Conservation (phyloP, 2,329 filamentous ascomycete genomes). For the Hypomyces rosellus region DNA sequence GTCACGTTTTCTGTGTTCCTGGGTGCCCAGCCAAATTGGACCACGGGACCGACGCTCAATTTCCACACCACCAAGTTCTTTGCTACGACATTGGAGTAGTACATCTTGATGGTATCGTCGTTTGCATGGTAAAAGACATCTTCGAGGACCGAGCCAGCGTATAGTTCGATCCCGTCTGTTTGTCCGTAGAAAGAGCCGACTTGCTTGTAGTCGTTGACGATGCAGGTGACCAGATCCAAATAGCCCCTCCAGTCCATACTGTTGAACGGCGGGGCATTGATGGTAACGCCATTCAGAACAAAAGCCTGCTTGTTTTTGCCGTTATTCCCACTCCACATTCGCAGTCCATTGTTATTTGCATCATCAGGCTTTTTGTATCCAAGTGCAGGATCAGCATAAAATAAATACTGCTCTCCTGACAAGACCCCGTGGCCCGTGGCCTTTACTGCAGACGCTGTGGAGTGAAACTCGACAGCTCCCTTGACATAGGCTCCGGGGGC, state of each 20-base stretch:
- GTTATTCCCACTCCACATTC: constrained; percentile 24
- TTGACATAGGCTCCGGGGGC: constrained; percentile 31
- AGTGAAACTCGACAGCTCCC: constrained; percentile 28
- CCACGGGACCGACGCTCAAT: constrained; percentile 24
- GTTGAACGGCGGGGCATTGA: constrained; percentile 30
- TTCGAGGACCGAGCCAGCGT: constrained; percentile 22
- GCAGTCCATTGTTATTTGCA: constrained; percentile 17
- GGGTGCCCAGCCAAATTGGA: constrained; percentile 30
- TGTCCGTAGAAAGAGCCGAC: constrained; percentile 32
- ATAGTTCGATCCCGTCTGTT: constrained; percentile 31
- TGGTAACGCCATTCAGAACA: constrained; percentile 23
- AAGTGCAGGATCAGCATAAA: constrained; percentile 27
- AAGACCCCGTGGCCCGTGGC: constrained; percentile 30
- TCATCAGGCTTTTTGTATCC: constrained; percentile 24
- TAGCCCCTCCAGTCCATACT: constrained; percentile 26
- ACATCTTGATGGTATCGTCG: constrained; percentile 32
- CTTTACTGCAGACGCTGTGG: constrained; percentile 17
- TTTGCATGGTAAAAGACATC: constrained; percentile 31
- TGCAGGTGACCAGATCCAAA: constrained; percentile 9
- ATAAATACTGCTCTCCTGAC: constrained; percentile 32
- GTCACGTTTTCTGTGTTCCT: constrained; percentile 22
- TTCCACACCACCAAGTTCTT: constrained; percentile 25
- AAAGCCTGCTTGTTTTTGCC: constrained; percentile 17
- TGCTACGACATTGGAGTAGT: constrained; percentile 23
- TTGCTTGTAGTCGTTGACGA: constrained; percentile 30